Evolutionary conservation across 495 filamentous ascomycete genomes (phyloP).

Genomic region (Diplogelasinospora grovesii): DNA sequence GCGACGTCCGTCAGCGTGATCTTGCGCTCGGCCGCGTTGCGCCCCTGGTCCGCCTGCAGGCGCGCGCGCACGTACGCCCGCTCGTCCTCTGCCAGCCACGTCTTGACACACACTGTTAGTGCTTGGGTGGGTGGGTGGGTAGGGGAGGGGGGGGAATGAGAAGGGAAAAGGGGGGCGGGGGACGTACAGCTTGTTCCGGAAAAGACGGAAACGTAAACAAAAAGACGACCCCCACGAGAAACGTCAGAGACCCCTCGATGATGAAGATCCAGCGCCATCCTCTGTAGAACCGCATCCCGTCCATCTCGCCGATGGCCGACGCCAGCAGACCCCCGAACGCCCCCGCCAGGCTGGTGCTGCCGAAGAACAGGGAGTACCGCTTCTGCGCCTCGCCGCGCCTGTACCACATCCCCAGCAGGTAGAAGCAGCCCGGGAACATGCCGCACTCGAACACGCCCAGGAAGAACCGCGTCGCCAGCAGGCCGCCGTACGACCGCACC

Average conservation of each 20-base stretch:
- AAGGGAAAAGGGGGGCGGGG: conserved; percentile 19
- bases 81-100: conserved; percentile 70
- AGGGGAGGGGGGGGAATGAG: background rate
- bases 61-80: conserved; percentile 64
- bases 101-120: conserved; percentile 10
- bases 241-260: conserved; percentile 68
- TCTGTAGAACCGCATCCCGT: conserved; percentile 57
- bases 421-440: conserved; percentile 87
- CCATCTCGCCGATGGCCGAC: conserved; percentile 77
- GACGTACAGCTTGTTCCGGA: conserved; percentile 28
- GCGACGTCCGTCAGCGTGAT: conserved; percentile 59
- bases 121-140: background rate
- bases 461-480: conserved; percentile 80
- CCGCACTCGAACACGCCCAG: conserved; percentile 82
- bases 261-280: conserved; percentile 88
- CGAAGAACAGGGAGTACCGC: conserved; percentile 82
- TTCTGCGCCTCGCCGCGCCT: conserved; percentile 78
- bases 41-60: conserved; percentile 71
- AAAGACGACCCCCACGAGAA: conserved; percentile 61
- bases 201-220: conserved; percentile 82
- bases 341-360: conserved; percentile 71
- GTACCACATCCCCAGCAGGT: conserved; percentile 81
- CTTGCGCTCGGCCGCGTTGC: conserved; percentile 57
- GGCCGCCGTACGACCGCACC: conserved; percentile 66
- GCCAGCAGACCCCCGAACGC: conserved; percentile 84